Percentiles rank a stretch among this genome's conserved stretches.
Evolutionary conservation across 805 yeast species (phyloP).

Genomic region (Candida sonorensis): DNA sequence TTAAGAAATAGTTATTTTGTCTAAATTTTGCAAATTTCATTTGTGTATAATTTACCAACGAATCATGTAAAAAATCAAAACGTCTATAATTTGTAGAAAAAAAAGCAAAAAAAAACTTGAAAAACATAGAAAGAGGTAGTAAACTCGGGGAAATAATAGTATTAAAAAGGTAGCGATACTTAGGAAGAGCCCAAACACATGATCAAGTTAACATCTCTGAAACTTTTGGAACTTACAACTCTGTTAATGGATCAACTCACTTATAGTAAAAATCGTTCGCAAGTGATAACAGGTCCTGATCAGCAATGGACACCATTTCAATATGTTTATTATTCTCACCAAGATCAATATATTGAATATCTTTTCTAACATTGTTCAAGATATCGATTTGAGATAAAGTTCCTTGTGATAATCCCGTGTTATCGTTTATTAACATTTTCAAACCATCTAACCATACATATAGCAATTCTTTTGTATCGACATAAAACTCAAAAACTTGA

Average conservation of each 20-base stretch:
- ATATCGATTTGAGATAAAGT: slow-evolving; percentile 38
- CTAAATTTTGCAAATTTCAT: too few species aligned
- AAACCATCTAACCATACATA: slow-evolving; percentile 78
- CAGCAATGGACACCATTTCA: slow-evolving; percentile 1
- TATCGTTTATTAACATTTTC: slow-evolving; percentile 38
- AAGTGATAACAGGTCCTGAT: slow-evolving; percentile 1
- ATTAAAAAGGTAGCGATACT: too few species aligned
- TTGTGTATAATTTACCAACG: too few species aligned
- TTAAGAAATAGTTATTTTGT: slow-evolving; percentile 8
- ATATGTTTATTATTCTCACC: too few species aligned
- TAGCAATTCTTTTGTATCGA: slow-evolving; percentile 63
- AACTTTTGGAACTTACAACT: too few species aligned
- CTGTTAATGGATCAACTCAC: neutral
- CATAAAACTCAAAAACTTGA: slow-evolving; percentile 48
- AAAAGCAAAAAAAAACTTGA: too few species aligned
- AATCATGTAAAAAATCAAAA: too few species aligned
- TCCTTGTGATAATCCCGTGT: slow-evolving; percentile 32
- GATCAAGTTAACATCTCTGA: too few species aligned
- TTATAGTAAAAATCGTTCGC: neutral
- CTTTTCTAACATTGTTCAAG: slow-evolving; percentile 38
- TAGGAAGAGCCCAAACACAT: too few species aligned
- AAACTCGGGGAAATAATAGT: too few species aligned
- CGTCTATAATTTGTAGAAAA: too few species aligned
- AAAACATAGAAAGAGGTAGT: too few species aligned
- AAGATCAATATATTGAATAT: slow-evolving; percentile 42